Conservation (phyloP, 257 asterid species). For the Gynochthodes officinalis region DNA sequence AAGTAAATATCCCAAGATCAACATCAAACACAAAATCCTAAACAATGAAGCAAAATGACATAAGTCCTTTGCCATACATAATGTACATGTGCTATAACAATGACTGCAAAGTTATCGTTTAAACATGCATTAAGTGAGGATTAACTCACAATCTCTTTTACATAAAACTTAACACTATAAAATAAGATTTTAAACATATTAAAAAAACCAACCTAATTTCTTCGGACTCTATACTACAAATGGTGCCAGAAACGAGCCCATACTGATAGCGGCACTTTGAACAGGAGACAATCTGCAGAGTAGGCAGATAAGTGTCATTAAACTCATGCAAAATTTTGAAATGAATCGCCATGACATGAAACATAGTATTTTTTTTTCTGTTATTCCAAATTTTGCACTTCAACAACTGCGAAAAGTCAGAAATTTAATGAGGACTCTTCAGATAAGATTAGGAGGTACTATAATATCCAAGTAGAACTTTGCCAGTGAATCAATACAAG, state of each 20-base stretch:
- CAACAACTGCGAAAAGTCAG: not conserved
- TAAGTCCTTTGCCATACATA: not conserved
- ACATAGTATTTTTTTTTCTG: not conserved
- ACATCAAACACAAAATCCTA: conserved; percentile 39
- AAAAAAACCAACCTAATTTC: conserved; percentile 64
- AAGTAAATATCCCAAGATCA: conserved; percentile 88
- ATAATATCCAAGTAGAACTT: not conserved
- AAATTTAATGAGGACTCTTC: not conserved
- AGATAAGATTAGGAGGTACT: not conserved
- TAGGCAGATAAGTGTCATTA: not conserved
- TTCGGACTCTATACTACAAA: conserved; percentile 74
- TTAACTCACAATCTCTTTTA: not conserved
- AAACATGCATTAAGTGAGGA: not conserved
- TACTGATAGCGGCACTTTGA: conserved; percentile 91
- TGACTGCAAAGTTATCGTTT: not conserved
- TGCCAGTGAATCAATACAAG: conserved; percentile 1
- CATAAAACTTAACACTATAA: not conserved
- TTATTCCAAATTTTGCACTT: not conserved
- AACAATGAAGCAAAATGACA: conserved; percentile 30
- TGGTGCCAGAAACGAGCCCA: conserved; percentile 82
- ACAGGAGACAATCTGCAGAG: conserved; percentile 77
- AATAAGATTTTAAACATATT: not conserved
- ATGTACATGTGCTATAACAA: not conserved
- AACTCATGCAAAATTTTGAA: not conserved
- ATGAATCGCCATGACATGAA: not conserved